Conservation (phyloP, 768 basidiomycete species). For the Candolleomyces efflorescens region DNA sequence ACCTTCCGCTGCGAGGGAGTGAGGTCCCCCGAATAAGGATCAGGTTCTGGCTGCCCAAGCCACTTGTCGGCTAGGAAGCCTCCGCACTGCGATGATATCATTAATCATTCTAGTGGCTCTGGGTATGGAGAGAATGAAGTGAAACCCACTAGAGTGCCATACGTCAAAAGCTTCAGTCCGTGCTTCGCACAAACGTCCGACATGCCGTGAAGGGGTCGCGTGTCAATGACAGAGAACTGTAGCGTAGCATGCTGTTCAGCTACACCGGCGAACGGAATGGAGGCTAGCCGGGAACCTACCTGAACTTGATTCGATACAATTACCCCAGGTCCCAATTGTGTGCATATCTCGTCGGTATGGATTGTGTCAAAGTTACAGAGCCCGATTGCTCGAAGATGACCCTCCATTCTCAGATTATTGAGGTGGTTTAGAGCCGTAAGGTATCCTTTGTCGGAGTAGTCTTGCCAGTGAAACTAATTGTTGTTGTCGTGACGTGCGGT, state of each 20-base stretch:
- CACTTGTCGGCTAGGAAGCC: conserved; percentile 75
- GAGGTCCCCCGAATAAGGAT: conserved; percentile 58
- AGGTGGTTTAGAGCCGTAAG: conserved; percentile 43
- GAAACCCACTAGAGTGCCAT: conserved; percentile 64
- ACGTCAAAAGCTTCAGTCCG: conserved; percentile 68
- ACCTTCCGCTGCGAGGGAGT: conserved; percentile 84
- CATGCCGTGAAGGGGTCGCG: conserved; percentile 72
- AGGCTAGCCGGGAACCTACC: conserved; percentile 32
- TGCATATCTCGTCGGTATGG: conserved; percentile 73
- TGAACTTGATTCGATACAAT: conserved; percentile 81
- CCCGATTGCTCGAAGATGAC: conserved; percentile 59
- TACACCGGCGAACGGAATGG: background rate
- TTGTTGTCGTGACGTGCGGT: conserved; percentile 1
- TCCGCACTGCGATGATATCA: conserved; percentile 54
- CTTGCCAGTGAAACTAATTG: conserved; percentile 73
- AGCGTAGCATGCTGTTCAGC: background rate
- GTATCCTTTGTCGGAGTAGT: conserved; percentile 45
- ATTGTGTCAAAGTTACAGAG: conserved; percentile 77
- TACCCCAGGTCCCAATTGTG: conserved; percentile 59
- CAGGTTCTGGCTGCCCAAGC: conserved; percentile 61
- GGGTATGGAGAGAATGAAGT: background rate
- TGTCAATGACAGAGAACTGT: conserved; percentile 78
- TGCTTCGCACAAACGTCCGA: conserved; percentile 68
- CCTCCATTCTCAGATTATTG: conserved; percentile 53
- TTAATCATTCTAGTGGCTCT: background rate